Evolutionary conservation across 1,139 yeast genomes (phyloP), one percentile per base, ranked within the genome.

Genomic region (Candida sanyaensis): DNA sequence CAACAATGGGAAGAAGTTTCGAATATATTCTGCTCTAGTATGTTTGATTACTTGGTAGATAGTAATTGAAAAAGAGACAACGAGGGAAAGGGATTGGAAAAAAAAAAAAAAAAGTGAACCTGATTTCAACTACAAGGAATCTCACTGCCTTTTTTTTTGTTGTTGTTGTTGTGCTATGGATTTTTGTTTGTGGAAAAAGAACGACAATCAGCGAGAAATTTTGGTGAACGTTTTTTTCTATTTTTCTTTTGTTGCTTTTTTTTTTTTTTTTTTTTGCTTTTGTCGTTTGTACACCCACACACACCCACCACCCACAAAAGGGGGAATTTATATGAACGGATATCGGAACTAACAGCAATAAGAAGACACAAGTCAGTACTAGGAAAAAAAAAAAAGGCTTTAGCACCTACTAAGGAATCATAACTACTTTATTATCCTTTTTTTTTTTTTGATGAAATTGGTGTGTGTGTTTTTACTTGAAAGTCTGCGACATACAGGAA

Each of bases 131-230:
- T 26, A 26, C 28, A 26, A 26, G 2, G 28, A 26, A 26, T 6
- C 28, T 26, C 28, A 26, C 28, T 26, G 28, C 28, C 28, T 26
- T 3, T 24, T 24, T 24, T 24, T 7, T 36, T 34, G n/a, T n/a
- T n/a, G 17, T 34, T 34, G 38, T 34, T 17, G 28, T 26, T 26
- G 28, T 26, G 6, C 28, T 26, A 26, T 26, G 28, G 8, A 21
- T 9, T 34, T 34, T 21, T 27, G 39, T 28, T 29, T 36, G 39
- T 38, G 41, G 31, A 37, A 37, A 26, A 27, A 37, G 26, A 24
- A 11, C 9, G 30, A 37, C 21, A 24, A 26, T 6, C 12, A n/a
- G n/a, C n/a, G 37, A 37, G 12, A 37, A 26, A 26, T 26, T 26
- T 21, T 33, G 37, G 37, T 33, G 37, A 33, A 33, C 37, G 37